A percentile compares a stretch with the other conserved stretches of the same genome.
Evolutionary conservation across 306 rosid genomes (phyloP).

Genomic region (Spatholobus suberectus): DNA sequence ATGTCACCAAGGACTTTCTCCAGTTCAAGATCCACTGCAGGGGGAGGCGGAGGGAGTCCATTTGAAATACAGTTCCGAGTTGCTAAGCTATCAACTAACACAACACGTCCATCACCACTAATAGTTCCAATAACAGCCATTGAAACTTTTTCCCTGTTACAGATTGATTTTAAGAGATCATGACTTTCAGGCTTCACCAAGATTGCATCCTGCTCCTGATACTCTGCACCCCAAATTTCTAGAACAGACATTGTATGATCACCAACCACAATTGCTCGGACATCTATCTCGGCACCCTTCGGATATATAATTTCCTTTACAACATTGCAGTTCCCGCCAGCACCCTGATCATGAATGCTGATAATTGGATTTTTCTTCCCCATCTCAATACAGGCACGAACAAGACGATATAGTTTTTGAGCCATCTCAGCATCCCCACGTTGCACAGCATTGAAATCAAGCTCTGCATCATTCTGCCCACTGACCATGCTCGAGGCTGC

Average conservation of each 20-base stretch:
- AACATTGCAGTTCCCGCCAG: constrained; percentile 94
- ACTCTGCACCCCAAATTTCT: constrained; percentile 98
- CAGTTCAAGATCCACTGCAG: constrained; percentile 87
- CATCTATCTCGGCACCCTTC: constrained; percentile 79
- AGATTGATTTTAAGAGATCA: constrained; percentile 67
- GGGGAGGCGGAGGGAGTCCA: constrained; percentile 74
- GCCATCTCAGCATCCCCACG: constrained; percentile 99
- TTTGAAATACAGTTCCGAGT: constrained; percentile 50
- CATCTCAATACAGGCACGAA: constrained; percentile 95
- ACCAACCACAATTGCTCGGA: constrained; percentile 80
- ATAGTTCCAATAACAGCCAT: constrained; percentile 94
- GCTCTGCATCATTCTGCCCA: constrained; percentile 93
- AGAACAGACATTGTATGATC: constrained; percentile 90
- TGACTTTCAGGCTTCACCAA: constrained; percentile 85
- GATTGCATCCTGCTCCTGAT: constrained; percentile 93
- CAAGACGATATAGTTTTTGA: constrained; percentile 88
- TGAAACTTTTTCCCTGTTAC: constrained; percentile 80
- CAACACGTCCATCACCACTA: constrained; percentile 75
- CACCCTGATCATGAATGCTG: constrained; percentile 96
- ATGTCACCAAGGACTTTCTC: constrained; percentile 95
- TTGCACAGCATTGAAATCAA: constrained; percentile 96
- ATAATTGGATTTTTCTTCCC: constrained; percentile 85
- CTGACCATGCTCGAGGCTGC: constrained; percentile 98
- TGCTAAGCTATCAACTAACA: constrained; percentile 75
- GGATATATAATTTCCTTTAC: constrained; percentile 92